These are phyloP conservation scores for Geotrichum histeridarum DNA, from an alignment of 1,139 yeast species.

Conservation along the genomic window DNA sequence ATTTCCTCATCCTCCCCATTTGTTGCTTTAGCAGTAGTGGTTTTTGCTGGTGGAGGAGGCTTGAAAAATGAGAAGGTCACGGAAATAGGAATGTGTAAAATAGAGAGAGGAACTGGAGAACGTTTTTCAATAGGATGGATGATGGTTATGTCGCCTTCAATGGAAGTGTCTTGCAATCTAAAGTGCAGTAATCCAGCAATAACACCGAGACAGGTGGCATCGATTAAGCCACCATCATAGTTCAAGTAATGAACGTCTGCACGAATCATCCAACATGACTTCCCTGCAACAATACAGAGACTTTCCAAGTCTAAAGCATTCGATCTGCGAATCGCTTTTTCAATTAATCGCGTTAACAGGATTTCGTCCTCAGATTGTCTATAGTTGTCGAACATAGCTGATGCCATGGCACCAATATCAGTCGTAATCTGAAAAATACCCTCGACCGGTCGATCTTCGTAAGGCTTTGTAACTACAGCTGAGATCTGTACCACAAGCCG, in stretches of 20 bases:
- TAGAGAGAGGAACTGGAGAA: slow-evolving; percentile 79
- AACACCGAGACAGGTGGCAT: slow-evolving; percentile 85
- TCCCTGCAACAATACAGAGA: slow-evolving; percentile 85
- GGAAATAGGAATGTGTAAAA: slow-evolving; percentile 85
- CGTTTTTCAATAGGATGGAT: slow-evolving; percentile 71
- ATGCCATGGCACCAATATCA: slow-evolving; percentile 86
- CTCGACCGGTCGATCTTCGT: slow-evolving; percentile 89
- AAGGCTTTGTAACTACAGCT: slow-evolving; percentile 75
- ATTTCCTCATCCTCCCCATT: slow-evolving; percentile 21
- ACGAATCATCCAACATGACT: slow-evolving; percentile 81
- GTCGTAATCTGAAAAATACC: slow-evolving; percentile 81
- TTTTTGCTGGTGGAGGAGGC: slow-evolving; percentile 11
- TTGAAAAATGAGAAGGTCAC: slow-evolving; percentile 84
- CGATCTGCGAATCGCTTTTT: slow-evolving; percentile 84
- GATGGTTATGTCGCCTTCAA: slow-evolving; percentile 63
- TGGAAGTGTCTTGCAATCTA: slow-evolving; percentile 75
- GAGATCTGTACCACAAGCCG: slow-evolving; percentile 69
- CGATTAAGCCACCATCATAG: slow-evolving; percentile 89
- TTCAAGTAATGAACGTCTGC: slow-evolving; percentile 87
- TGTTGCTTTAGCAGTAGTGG: slow-evolving; percentile 9
- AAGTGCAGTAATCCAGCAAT: slow-evolving; percentile 81
- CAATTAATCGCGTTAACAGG: slow-evolving; percentile 72
- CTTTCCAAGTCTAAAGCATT: slow-evolving; percentile 88
- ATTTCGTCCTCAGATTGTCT: slow-evolving; percentile 73
- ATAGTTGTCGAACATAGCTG: slow-evolving; percentile 72